Base-by-base conservation (phyloP, 179 eudicot species). In the Silene vulgaris region DNA sequence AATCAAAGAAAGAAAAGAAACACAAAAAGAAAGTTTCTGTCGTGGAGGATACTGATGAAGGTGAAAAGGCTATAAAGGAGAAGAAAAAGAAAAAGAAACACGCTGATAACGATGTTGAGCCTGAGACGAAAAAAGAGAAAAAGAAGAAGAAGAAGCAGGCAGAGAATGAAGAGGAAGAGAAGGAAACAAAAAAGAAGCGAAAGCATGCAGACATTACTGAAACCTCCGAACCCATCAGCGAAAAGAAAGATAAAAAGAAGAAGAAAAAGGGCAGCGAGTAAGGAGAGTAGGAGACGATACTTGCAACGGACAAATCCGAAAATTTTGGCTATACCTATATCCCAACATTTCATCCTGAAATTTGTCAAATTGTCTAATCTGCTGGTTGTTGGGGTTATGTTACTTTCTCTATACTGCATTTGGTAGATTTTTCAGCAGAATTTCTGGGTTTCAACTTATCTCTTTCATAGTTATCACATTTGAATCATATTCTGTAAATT, bases 1-100 rank as follows among this genome's bases (percentile, higher is more conserved):
- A 71, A 45, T 73, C 78, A 50, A 85, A 88, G 85, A 82, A 86
- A 61, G 86, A 87, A 73, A 85, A 87, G 85, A 79, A 81, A 76
- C 80, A 86, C 74, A 85, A 85, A 79, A 81, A 84, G 76, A 81
- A 73, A 60, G 78, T 1, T 50, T 72, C 75, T 2, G 74, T 48
- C 14, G 75, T 37, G 66, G 85, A 84, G 35, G 85, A 54, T 57
- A 79, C 40, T 23, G 78, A 28, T 35, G 70, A 69, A 14, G 87
- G 85, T 23, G 86, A 89, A 28, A 85, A 90, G 79, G 87, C 87
- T 69, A 91, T 91, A 84, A 89, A 90, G 82, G 85, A 91, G 78
- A 84, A 87, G 14, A 70, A 70, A 5, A 54, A 52, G 63, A 28
- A 52, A 14, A 69, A 69, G 57, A 69, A 40, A 2, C 21, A 32